Base-by-base conservation (phyloP, 139 green algal genomes). In the Nannochloris sp. region DNA sequence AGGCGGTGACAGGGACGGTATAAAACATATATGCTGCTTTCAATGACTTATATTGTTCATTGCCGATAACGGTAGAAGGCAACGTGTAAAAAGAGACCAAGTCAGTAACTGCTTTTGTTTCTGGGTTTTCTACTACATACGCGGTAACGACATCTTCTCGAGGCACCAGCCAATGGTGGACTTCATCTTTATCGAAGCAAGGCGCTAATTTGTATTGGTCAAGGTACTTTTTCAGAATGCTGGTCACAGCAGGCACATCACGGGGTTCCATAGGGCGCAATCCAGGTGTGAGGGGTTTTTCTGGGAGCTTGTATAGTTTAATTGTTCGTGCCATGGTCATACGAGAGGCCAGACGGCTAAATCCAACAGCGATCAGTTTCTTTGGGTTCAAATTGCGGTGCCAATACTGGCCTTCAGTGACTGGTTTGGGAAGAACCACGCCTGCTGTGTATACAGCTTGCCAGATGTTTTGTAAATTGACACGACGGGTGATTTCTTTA, bases 1-100 rank as follows among this genome's bases (percentile, higher is more conserved):
- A 70, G 19, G 71, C 78, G 14, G 48, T 59, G 9, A 36, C 64
- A 4, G 76, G 51, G 45, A 87, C 83, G 62, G 91, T 96, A 80
- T 98, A 98, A 77, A 92, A 99, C 74, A 89, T 90, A 81, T 97
- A 99, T 7, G 93, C 94, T 1, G 94, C 94, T 13, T 80, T 85
- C 2, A 99, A 75, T 54, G 76, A 78, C 6, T 80, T 82, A 75
- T 97, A 85, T 65, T 90, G 72, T 3, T 82, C 72, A 74, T 97
- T 88, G 46, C 85, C 79, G 37, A 98, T 87, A 38, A 98, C 82
- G 15, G 73, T 86, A 35, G 81, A 92, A 15, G 89, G 89, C 48
- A 99, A 81, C 14, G 89, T 92, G 87, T 99, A 99, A 80, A 96
- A 99, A 70, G 77, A 91, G 23, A 88, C 63, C 19, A 99, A 55